These are phyloP conservation scores for Penicillium sp. DNA, from an alignment of 2,329 filamentous ascomycete genomes.

Conservation along the genomic window DNA sequence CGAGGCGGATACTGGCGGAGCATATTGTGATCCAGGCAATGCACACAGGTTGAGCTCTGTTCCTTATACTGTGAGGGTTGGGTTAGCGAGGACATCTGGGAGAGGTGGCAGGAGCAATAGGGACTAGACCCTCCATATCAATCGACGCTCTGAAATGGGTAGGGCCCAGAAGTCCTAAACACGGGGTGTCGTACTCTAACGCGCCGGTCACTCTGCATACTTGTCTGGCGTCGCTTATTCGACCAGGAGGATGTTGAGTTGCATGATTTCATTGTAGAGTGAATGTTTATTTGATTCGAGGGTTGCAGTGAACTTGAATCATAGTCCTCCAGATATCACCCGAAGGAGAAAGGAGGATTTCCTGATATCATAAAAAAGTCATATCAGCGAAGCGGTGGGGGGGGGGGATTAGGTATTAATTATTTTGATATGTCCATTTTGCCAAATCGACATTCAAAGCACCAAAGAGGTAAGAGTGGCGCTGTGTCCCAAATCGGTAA, in stretches of 20 bases:
- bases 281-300: neutral
- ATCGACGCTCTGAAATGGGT: neutral
- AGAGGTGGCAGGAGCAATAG: neutral
- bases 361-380: neutral
- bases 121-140: neutral
- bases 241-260: neutral
- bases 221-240: slow-evolving; percentile 6
- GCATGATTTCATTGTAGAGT: neutral
- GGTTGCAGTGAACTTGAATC: slow-evolving; percentile 2
- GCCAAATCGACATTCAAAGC: neutral
- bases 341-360: neutral
- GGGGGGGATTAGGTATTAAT: neutral
- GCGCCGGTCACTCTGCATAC: slow-evolving; percentile 7
- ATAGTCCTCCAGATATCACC: neutral
- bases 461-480: slow-evolving; percentile 3
- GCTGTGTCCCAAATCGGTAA: slow-evolving; percentile 8
- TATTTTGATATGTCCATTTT: neutral
- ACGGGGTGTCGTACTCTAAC: slow-evolving; percentile 6
- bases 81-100: neutral
- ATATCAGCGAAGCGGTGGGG: neutral
- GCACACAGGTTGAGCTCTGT: slow-evolving; percentile 1
- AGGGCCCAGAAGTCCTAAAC: neutral
- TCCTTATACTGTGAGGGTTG: slow-evolving; percentile 3
- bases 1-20: slow-evolving; percentile 11
- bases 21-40: slow-evolving; percentile 18